Conservation (phyloP, 2,329 filamentous ascomycete genomes). For the Claviceps sp. region DNA sequence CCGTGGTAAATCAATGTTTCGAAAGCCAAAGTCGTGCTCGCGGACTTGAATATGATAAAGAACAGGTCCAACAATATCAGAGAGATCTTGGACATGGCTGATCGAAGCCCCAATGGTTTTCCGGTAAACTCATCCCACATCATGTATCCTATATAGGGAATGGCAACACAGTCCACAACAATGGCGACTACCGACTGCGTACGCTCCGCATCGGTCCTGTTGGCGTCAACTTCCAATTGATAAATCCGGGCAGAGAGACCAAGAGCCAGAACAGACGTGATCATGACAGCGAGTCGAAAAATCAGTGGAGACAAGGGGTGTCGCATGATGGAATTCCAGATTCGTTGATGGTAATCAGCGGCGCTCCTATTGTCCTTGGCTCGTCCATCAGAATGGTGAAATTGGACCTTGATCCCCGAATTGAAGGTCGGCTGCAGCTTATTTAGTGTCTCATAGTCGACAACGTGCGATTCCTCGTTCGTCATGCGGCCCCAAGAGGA, state of each 20-base stretch:
- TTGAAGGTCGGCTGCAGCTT: slow-evolving; percentile 36
- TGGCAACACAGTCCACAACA: slow-evolving; percentile 73
- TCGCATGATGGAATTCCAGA: slow-evolving; percentile 58
- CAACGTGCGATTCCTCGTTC: slow-evolving; percentile 34
- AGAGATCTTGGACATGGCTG: slow-evolving; percentile 71
- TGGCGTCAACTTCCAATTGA: slow-evolving; percentile 36
- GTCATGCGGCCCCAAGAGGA: slow-evolving; percentile 35
- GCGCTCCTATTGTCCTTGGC: slow-evolving; percentile 16
- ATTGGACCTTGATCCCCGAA: slow-evolving; percentile 19
- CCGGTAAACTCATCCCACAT: slow-evolving; percentile 94
- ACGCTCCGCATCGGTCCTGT: slow-evolving; percentile 37
- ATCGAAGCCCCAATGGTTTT: slow-evolving; percentile 78
- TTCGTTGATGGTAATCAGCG: slow-evolving; percentile 33
- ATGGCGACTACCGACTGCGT: slow-evolving; percentile 81
- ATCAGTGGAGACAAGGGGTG: slow-evolving; percentile 76
- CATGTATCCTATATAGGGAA: slow-evolving; percentile 86
- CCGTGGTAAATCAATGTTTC: slow-evolving; percentile 57
- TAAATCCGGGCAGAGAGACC: slow-evolving; percentile 67
- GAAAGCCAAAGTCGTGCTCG: slow-evolving; percentile 82
- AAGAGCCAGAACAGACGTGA: slow-evolving; percentile 71
- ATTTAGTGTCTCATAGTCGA: slow-evolving; percentile 31
- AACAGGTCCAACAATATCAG: slow-evolving; percentile 85
- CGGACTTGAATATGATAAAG: slow-evolving; percentile 95
- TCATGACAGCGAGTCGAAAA: slow-evolving; percentile 70
- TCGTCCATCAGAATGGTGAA: slow-evolving; percentile 15